phyloP scores from a whole-genome alignment of 208 protist genomes.

The Acanthamoeba triangularis region DNA sequence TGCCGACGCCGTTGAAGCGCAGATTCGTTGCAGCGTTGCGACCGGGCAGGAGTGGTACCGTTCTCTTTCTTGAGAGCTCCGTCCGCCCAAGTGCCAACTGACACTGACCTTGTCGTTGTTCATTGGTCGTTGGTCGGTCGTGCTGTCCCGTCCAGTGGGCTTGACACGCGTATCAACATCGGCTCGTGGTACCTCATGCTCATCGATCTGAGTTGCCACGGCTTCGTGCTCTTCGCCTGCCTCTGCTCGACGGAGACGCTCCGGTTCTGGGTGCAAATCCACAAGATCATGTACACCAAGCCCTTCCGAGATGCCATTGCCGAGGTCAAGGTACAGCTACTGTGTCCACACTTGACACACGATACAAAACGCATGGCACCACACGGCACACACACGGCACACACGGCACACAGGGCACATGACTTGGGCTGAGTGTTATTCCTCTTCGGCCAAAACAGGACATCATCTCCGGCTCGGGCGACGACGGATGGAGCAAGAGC shows the following conservation, averaged over 20 bases:
- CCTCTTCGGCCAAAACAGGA: not conserved
- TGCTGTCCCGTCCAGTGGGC: not conserved
- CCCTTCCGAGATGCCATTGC: not conserved
- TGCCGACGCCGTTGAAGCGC: not conserved
- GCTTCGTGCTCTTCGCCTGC: conserved; percentile 22
- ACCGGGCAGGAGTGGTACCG: not conserved
- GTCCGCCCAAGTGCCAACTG: too few relatives aligned
- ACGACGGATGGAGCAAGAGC: not conserved
- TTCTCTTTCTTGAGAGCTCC: not conserved
- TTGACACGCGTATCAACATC: not conserved
- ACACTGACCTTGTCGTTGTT: not conserved
- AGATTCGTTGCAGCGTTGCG: not conserved
- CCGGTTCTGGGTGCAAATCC: not conserved
- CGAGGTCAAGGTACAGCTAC: not conserved
- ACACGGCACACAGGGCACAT: too few relatives aligned
- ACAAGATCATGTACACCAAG: conserved; percentile 32
- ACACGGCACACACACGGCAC: too few relatives aligned
- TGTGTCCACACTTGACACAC: not conserved
- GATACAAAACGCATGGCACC: too few relatives aligned
- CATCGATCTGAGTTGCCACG: conserved; percentile 49
- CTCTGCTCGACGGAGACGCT: not conserved
- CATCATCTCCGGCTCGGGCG: not conserved
- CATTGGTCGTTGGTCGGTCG: not conserved
- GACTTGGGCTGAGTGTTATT: too few relatives aligned
- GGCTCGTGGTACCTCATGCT: conserved; percentile 48